Conservation (phyloP, 805 yeast species). For the Yarrowia yakushimensis region DNA sequence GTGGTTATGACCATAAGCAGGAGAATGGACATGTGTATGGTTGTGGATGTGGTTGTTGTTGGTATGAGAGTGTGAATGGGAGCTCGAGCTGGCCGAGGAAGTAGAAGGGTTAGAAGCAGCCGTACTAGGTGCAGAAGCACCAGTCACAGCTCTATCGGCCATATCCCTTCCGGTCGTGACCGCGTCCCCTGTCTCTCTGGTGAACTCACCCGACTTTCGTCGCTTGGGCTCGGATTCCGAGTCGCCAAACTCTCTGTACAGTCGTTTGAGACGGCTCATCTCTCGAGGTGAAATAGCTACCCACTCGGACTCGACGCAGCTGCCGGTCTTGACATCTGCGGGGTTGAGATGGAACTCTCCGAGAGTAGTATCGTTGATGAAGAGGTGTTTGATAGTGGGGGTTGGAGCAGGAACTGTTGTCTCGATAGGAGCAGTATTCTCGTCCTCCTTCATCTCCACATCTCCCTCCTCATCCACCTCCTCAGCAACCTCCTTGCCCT, state of each 20-base stretch:
- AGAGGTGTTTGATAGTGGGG: conserved; percentile 7
- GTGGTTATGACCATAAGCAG: background rate
- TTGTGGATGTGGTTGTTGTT: background rate
- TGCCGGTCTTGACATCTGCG: background rate
- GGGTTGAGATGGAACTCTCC: conserved; percentile 19
- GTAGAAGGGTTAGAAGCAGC: background rate
- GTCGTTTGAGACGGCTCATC: background rate
- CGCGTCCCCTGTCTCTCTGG: background rate
- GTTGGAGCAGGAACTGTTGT: background rate
- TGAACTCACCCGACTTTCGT: conserved; percentile 5
- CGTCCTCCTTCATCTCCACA: background rate
- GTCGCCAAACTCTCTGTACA: conserved; percentile 18
- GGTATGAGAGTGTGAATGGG: background rate
- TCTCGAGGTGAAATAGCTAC: conserved; percentile 8
- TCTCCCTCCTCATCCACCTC: background rate
- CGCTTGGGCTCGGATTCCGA: background rate
- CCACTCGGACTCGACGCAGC: background rate
- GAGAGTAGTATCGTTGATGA: background rate
- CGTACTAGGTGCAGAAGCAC: background rate
- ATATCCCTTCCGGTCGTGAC: background rate
- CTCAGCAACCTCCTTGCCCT: conserved; percentile 1
- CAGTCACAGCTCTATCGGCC: background rate
- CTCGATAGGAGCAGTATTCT: background rate
- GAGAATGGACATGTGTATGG: background rate
- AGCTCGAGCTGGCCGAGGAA: background rate